phyloP scores from a whole-genome alignment of 1,284 basidiomycete genomes.

The Pseudozyma pruni region DNA sequence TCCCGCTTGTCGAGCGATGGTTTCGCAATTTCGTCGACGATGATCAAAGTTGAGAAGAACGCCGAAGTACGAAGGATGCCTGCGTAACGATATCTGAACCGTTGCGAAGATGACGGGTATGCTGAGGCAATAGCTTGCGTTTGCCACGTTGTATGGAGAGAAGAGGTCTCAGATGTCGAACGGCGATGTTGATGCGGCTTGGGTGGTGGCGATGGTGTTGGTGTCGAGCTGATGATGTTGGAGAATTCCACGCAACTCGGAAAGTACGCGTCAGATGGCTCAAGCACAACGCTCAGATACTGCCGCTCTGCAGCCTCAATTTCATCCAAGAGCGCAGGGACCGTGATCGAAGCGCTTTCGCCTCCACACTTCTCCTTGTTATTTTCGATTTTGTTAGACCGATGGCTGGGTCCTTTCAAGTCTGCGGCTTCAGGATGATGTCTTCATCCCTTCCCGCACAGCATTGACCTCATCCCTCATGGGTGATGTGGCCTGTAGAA shows the following conservation, averaged over 20 bases:
- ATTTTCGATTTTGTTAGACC: conserved; percentile 14
- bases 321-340: conserved; percentile 1
- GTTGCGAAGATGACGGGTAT: too few species aligned
- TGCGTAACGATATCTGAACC: too few species aligned
- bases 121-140: too few species aligned
- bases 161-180: not conserved
- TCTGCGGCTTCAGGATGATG: not conserved
- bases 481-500: too few species aligned
- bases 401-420: not conserved
- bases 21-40: too few species aligned
- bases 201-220: conserved; percentile 1
- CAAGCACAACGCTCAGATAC: conserved; percentile 8
- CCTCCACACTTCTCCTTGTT: conserved; percentile 21
- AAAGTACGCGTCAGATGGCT: conserved; percentile 38
- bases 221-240: not conserved
- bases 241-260: not conserved
- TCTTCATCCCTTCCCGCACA: too few species aligned
- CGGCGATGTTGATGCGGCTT: not conserved
- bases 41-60: too few species aligned
- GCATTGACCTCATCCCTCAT: too few species aligned
- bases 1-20: not conserved
- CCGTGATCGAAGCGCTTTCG: conserved; percentile 28
- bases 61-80: too few species aligned
- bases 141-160: too few species aligned
- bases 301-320: conserved; percentile 23